Conservation (phyloP, 257 asterid species). For the Echium plantagineum region DNA sequence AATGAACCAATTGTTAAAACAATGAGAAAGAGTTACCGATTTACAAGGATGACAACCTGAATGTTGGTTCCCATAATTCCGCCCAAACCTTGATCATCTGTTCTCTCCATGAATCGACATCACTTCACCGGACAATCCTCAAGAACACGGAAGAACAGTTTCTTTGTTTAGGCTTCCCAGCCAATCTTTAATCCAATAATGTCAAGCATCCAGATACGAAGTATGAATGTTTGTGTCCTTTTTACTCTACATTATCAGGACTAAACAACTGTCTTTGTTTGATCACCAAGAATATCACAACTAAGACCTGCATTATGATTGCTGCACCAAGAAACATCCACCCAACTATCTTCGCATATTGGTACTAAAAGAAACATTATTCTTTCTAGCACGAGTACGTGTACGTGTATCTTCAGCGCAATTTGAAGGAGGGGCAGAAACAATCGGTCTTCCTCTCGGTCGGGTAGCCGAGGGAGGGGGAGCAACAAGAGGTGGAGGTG, state of each 20-base stretch:
- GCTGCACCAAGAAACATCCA: conserved; percentile 24
- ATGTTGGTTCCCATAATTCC: background rate
- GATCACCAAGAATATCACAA: conserved; percentile 25
- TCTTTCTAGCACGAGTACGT: conserved; percentile 3
- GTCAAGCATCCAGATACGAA: background rate
- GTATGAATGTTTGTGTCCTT: background rate
- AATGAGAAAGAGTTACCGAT: conserved; percentile 52
- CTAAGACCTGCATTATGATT: conserved; percentile 29
- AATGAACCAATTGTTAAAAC: conserved; percentile 14
- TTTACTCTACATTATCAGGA: conserved; percentile 10
- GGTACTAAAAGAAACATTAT: conserved; percentile 4
- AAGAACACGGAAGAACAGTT: background rate
- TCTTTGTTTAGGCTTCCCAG: too few relatives aligned
- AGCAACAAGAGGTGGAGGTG: background rate
- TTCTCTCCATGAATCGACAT: conserved; percentile 8
- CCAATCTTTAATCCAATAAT: too few relatives aligned
- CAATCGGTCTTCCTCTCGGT: background rate
- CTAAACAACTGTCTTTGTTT: conserved; percentile 26
- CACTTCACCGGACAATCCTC: conserved; percentile 1
- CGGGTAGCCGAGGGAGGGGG: background rate
- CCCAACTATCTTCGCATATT: conserved; percentile 28
- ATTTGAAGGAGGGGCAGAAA: background rate
- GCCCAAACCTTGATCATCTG: conserved; percentile 6
- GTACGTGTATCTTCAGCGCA: background rate
- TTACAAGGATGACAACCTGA: conserved; percentile 39